Evolutionary conservation across 2,329 filamentous ascomycete species (phyloP).

Genomic region (Purpureocillium takamizusanense): DNA sequence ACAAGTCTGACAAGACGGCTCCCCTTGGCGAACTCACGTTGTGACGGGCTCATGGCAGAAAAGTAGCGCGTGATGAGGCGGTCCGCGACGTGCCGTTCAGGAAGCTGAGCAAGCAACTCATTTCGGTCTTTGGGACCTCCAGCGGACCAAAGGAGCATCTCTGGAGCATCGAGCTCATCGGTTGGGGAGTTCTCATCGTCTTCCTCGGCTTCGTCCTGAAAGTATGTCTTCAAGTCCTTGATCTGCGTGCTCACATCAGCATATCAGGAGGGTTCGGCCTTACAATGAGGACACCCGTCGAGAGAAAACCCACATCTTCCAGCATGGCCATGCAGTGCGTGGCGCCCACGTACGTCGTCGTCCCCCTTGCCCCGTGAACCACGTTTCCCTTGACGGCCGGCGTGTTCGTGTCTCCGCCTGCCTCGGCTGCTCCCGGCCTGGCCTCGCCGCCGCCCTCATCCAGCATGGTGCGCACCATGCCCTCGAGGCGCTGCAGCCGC

Average conservation of each 20-base stretch:
- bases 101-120: slow-evolving; percentile 39
- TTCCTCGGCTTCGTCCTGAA: slow-evolving; percentile 35
- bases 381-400: slow-evolving; percentile 29
- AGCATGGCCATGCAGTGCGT: slow-evolving; percentile 53
- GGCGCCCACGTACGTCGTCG: slow-evolving; percentile 40
- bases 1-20: too few species aligned
- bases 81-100: slow-evolving; percentile 36
- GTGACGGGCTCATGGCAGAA: slow-evolving; percentile 40
- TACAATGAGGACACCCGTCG: too few species aligned
- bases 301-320: slow-evolving; percentile 38
- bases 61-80: slow-evolving; percentile 45
- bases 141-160: slow-evolving; percentile 33
- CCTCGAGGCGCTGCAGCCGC: slow-evolving; percentile 44
- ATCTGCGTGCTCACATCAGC: slow-evolving; percentile 28
- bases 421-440: slow-evolving; percentile 1
- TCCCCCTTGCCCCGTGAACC: slow-evolving; percentile 30
- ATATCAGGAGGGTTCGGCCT: too few species aligned
- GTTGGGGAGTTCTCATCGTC: slow-evolving; percentile 22
- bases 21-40: slow-evolving; percentile 31
- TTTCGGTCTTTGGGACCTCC: slow-evolving; percentile 28
- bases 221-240: slow-evolving; percentile 49
- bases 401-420: slow-evolving; percentile 4
- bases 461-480: slow-evolving; percentile 49
- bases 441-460: slow-evolving; percentile 19
- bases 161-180: slow-evolving; percentile 27